Conservation (phyloP, 2,329 filamentous ascomycete genomes). For the Dothideomycetidae sp. region DNA sequence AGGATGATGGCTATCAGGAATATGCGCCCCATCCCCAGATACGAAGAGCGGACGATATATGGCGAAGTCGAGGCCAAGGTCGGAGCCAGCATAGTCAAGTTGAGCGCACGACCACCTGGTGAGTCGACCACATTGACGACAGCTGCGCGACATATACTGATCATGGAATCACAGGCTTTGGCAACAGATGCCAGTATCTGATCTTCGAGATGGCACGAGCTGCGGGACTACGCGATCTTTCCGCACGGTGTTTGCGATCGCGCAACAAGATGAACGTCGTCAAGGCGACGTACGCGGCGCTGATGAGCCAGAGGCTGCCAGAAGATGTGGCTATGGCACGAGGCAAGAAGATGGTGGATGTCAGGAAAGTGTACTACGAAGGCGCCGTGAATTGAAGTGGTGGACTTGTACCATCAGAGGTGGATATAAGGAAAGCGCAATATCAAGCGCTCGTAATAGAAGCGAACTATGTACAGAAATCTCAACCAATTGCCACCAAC, state of each 20-base stretch:
- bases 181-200: constrained; percentile 75
- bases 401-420: background rate
- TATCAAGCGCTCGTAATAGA: no score
- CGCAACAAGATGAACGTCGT: constrained; percentile 97
- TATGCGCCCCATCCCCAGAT: constrained; percentile 82
- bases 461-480: background rate
- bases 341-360: constrained; percentile 91
- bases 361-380: constrained; percentile 92
- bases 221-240: constrained; percentile 74
- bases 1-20: constrained; percentile 72
- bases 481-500: background rate
- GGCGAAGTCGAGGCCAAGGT: constrained; percentile 74
- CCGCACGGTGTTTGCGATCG: constrained; percentile 67
- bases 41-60: constrained; percentile 84
- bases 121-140: constrained; percentile 25
- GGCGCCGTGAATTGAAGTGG: constrained; percentile 47
- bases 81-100: constrained; percentile 69
- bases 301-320: constrained; percentile 71
- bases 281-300: constrained; percentile 74
- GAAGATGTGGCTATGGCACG: constrained; percentile 79
- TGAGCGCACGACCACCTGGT: constrained; percentile 81
- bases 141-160: constrained; percentile 5
- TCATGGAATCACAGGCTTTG: constrained; percentile 53
- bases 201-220: constrained; percentile 91
- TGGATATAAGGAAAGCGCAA: background rate